Evolutionary conservation across 2,329 filamentous ascomycete genomes (phyloP), one percentile per base, ranked within the genome.

Genomic region (Colletotrichum lupini): DNA sequence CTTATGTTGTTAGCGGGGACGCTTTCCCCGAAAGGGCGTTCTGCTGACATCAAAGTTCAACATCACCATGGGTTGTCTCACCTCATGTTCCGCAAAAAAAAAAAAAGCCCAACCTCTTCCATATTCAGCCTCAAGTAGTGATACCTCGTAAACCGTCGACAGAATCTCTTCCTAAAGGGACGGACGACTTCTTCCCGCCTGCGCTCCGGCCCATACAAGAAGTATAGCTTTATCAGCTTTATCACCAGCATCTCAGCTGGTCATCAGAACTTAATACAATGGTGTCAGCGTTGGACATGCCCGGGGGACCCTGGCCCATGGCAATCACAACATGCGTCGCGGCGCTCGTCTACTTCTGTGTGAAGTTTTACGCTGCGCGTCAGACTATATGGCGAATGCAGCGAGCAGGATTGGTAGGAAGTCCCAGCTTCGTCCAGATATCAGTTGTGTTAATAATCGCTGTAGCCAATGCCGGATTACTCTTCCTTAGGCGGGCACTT

Each of bases 401-500:
- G 14, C 35, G 24, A 14, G 67, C 59, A 1, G 49, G 52, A 28
- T 22, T 69, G 53, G 67, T 69, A 52, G 14, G 19, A 5, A 1
- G 2, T 5, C 35, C 35, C n/a, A 55, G 22, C 9, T 26, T 22
- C 8, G 9, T 5, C 5, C 3, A 14, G 11, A 52, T 2, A 53
- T 6, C 30, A 37, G 5, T 2, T 9, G n/a, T 5, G 19, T 37
- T n/a, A 0, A 32, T 35, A 8, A 37, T 26, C 26, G 62, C 26
- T 24, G 2, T n/a, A 69, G 67, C 67, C 59, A 22, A 59, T 59
- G 37, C 67, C 67, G 1, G 12, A n/a, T n/a, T 69, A 68, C 12
- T 78, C 76, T 28, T 77, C 79, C 64, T 76, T 75, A 2, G 77
- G 69, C 8, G 76, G 69, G 24, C 79, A 81, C 62, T 74, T 79